phyloP scores from a whole-genome alignment of 805 yeast genomes.

The Phaffomyces antillensis region DNA sequence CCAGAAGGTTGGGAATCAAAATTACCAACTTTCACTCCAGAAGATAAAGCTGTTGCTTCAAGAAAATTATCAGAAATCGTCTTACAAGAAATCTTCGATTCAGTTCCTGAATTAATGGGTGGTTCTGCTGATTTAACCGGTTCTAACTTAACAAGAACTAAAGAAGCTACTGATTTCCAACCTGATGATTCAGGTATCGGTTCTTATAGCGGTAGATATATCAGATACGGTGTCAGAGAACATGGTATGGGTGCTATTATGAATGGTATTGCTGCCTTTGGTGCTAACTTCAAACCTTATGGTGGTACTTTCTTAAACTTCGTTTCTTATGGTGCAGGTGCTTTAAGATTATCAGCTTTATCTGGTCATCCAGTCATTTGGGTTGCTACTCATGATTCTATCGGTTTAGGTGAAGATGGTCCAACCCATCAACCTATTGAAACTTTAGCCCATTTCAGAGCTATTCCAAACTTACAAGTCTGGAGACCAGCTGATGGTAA shows the following conservation, averaged over 20 bases:
- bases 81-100: slow-evolving; percentile 52
- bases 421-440: slow-evolving; percentile 93
- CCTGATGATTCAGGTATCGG: slow-evolving; percentile 76
- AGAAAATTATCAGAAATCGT: slow-evolving; percentile 89
- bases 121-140: slow-evolving; percentile 99
- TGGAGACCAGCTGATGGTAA: slow-evolving; percentile 96
- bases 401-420: slow-evolving; percentile 90
- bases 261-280: slow-evolving; percentile 93
- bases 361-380: slow-evolving; percentile 79
- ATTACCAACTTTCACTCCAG: slow-evolving; percentile 73
- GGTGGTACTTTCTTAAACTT: slow-evolving; percentile 99
- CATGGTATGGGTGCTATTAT: slow-evolving; percentile 98
- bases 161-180: slow-evolving; percentile 86
- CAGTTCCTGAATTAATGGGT: slow-evolving; percentile 84
- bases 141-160: slow-evolving; percentile 89
- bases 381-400: slow-evolving; percentile 88
- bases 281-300: slow-evolving; percentile 79
- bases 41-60: slow-evolving; percentile 81
- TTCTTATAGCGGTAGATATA: slow-evolving; percentile 84
- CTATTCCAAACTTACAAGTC: slow-evolving; percentile 72
- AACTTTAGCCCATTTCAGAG: slow-evolving; percentile 81
- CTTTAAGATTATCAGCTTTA: slow-evolving; percentile 76
- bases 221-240: slow-evolving; percentile 98
- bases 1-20: slow-evolving; percentile 76
- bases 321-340: slow-evolving; percentile 78